Conservation (phyloP, 495 filamentous ascomycete species). For the Penicillium angulare region DNA sequence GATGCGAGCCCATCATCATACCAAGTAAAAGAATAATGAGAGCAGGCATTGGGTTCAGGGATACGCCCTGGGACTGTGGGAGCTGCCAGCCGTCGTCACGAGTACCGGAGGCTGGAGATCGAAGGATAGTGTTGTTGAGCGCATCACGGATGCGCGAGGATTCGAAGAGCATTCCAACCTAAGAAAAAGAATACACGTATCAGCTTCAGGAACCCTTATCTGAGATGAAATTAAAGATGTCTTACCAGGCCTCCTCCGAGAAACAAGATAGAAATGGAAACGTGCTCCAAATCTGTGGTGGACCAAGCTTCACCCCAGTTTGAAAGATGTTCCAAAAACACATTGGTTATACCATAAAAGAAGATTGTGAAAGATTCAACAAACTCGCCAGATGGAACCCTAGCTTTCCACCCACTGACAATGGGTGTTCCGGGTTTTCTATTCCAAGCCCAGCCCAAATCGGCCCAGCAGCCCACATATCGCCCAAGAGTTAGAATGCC, state of each 20-base stretch:
- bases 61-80: constrained; percentile 68
- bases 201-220: background rate
- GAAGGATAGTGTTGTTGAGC: constrained; percentile 63
- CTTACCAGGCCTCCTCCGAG: constrained; percentile 88
- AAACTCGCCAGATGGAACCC: constrained; percentile 79
- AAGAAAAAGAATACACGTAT: background rate
- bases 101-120: constrained; percentile 35
- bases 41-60: constrained; percentile 87
- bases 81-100: constrained; percentile 50
- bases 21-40: constrained; percentile 83
- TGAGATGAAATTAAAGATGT: background rate
- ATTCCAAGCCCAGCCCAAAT: constrained; percentile 97
- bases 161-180: constrained; percentile 94
- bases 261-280: constrained; percentile 92
- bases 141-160: constrained; percentile 66
- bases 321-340: constrained; percentile 88
- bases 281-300: constrained; percentile 82
- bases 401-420: constrained; percentile 58
- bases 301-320: constrained; percentile 68
- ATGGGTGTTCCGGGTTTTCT: constrained; percentile 63
- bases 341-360: constrained; percentile 82
- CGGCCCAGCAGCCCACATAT: constrained; percentile 86
- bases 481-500: constrained; percentile 85
- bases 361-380: constrained; percentile 86
- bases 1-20: constrained; percentile 93